Conservation (phyloP, 352 stramenopile genomes). For the Phytophthora podocarpi region DNA sequence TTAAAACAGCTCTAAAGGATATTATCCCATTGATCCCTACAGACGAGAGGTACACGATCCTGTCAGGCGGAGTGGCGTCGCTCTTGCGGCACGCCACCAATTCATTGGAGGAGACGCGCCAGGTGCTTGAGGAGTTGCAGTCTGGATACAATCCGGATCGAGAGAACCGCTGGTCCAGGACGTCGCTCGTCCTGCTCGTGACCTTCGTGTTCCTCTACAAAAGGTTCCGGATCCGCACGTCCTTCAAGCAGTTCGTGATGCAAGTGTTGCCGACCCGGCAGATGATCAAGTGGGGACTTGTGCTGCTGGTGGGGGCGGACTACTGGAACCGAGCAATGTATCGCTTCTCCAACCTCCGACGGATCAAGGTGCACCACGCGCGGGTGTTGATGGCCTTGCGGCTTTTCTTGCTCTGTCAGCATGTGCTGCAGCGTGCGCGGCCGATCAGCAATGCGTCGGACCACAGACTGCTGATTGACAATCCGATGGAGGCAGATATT, state of each 20-base stretch:
- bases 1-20: slow-evolving; percentile 87
- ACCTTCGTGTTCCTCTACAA: slow-evolving; percentile 72
- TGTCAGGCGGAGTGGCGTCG: slow-evolving; percentile 78
- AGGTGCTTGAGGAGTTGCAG: slow-evolving; percentile 82
- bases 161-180: slow-evolving; percentile 87
- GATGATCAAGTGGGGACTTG: slow-evolving; percentile 65
- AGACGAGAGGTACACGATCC: slow-evolving; percentile 81
- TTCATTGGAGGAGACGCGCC: slow-evolving; percentile 77
- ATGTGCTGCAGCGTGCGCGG: slow-evolving; percentile 80
- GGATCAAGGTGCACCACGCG: slow-evolving; percentile 87
- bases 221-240: slow-evolving; percentile 71
- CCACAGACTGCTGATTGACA: slow-evolving; percentile 81
- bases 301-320: slow-evolving; percentile 57
- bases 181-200: slow-evolving; percentile 59
- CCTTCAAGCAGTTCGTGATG: slow-evolving; percentile 67
- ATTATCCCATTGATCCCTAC: slow-evolving; percentile 88
- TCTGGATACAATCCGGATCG: slow-evolving; percentile 83
- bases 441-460: slow-evolving; percentile 75
- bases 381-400: slow-evolving; percentile 85
- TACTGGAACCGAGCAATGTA: slow-evolving; percentile 85
- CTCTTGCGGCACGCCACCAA: slow-evolving; percentile 84
- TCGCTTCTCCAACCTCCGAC: slow-evolving; percentile 81
- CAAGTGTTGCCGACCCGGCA: slow-evolving; percentile 70
- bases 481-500: slow-evolving; percentile 86
- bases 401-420: slow-evolving; percentile 82